Percentiles rank a stretch among this genome's conserved stretches.
These are phyloP conservation scores for Chaetomium sp. DNA, from an alignment of 2,329 filamentous ascomycete genomes.

Conservation along the genomic window DNA sequence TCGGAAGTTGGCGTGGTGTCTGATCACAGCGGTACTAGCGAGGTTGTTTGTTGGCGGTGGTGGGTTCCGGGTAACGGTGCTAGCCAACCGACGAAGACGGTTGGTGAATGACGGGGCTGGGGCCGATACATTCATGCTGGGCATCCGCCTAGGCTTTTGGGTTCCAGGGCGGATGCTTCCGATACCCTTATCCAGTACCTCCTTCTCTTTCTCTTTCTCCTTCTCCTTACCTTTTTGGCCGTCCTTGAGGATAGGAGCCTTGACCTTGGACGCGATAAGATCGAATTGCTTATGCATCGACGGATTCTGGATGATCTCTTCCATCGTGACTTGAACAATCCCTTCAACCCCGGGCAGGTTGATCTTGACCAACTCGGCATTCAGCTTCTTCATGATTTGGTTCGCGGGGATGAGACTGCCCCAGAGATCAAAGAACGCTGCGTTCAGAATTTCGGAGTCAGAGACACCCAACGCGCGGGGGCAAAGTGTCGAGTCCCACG, in stretches of 20 bases:
- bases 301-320: slow-evolving; percentile 45
- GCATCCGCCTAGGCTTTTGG: slow-evolving; percentile 13
- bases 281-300: slow-evolving; percentile 46
- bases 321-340: slow-evolving; percentile 36
- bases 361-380: slow-evolving; percentile 34
- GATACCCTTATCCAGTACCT: slow-evolving; percentile 5
- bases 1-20: neutral
- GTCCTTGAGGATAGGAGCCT: slow-evolving; percentile 11
- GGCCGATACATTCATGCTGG: slow-evolving; percentile 17
- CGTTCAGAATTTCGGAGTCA: slow-evolving; percentile 36
- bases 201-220: slow-evolving; percentile 9
- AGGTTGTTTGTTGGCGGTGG: slow-evolving; percentile 9
- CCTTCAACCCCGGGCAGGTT: slow-evolving; percentile 32
- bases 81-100: slow-evolving; percentile 23
- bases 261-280: slow-evolving; percentile 30
- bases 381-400: slow-evolving; percentile 40
- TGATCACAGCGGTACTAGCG: neutral
- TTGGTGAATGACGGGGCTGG: slow-evolving; percentile 15
- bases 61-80: slow-evolving; percentile 19
- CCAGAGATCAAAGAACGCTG: slow-evolving; percentile 47
- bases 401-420: slow-evolving; percentile 44
- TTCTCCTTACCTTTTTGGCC: slow-evolving; percentile 18
- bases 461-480: slow-evolving; percentile 34
- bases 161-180: neutral
- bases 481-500: slow-evolving; percentile 41